Evolutionary conservation across 148 eudicot genomes (phyloP).

Genomic region (Agrostemma githago): DNA sequence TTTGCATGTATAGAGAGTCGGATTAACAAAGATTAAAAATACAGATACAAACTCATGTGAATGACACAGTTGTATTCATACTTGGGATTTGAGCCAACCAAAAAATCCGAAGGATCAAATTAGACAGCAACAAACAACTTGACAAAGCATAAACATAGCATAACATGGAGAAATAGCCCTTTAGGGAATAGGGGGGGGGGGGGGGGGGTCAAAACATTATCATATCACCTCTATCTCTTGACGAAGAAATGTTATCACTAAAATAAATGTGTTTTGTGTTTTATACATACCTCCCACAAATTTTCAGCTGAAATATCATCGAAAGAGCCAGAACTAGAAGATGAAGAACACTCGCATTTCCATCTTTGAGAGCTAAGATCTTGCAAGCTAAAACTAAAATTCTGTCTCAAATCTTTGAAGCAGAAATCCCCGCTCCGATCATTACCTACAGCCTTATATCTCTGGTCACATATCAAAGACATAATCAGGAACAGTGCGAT

Average conservation of each 20-base stretch:
- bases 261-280: constrained; percentile 1
- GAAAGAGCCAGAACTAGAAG: constrained; percentile 38
- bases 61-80: neutral
- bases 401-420: constrained; percentile 28
- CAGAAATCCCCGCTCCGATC: constrained; percentile 38
- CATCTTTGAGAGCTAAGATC: constrained; percentile 35
- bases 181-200: neutral
- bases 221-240: neutral
- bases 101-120: neutral
- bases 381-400: constrained; percentile 28
- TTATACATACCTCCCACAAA: constrained; percentile 81
- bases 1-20: too few relatives aligned
- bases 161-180: neutral
- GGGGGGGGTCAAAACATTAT: neutral
- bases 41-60: neutral
- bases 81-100: neutral
- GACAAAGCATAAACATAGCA: neutral
- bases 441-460: constrained; percentile 36
- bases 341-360: constrained; percentile 50
- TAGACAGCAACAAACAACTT: neutral
- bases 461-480: constrained; percentile 36
- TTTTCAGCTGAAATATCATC: constrained; percentile 57
- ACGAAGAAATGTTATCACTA: constrained; percentile 8
- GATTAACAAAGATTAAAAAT: too few relatives aligned
- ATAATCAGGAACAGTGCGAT: constrained; percentile 1